Evolutionary conservation across 1,139 yeast genomes (phyloP).

Genomic region (Groenewaldozyma auringiensis): DNA sequence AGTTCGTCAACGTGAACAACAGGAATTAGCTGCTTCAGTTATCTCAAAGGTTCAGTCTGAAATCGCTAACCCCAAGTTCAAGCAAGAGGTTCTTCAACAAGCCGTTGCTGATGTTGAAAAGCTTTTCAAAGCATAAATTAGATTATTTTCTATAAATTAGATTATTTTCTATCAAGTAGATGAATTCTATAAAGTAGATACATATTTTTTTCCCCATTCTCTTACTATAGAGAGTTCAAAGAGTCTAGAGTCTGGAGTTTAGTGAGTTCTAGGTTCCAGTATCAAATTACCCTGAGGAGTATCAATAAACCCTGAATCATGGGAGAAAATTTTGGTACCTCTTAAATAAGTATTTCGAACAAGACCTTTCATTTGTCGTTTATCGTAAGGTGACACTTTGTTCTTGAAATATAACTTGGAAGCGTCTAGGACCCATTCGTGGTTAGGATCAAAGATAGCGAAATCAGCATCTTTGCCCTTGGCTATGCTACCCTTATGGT

Average conservation of each 20-base stretch:
- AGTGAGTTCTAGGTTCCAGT: constrained; percentile 9
- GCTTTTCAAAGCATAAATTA: constrained; percentile 44
- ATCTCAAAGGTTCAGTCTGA: constrained; percentile 85
- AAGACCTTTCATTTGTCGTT: constrained; percentile 57
- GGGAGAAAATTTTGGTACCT: constrained; percentile 58
- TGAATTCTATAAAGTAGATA: not conserved
- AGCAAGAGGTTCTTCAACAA: constrained; percentile 84
- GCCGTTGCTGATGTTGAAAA: constrained; percentile 88
- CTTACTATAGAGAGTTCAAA: no score
- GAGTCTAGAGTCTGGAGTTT: no score
- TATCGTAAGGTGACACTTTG: constrained; percentile 80
- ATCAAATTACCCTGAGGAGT: constrained; percentile 17
- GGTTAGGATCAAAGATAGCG: constrained; percentile 64
- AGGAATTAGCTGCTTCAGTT: constrained; percentile 79
- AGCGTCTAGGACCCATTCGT: constrained; percentile 49
- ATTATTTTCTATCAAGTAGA: no score
- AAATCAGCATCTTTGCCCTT: constrained; percentile 85
- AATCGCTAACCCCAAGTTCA: constrained; percentile 82
- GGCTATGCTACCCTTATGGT: constrained; percentile 61
- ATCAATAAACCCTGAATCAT: constrained; percentile 13
- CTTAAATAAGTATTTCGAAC: constrained; percentile 73
- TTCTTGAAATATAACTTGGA: constrained; percentile 65
- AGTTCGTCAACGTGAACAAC: constrained; percentile 94
- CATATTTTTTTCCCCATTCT: no score
- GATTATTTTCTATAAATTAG: not conserved